phyloP scores from a whole-genome alignment of 108 stramenopile genomes.

The Mediolabrus comicus region DNA sequence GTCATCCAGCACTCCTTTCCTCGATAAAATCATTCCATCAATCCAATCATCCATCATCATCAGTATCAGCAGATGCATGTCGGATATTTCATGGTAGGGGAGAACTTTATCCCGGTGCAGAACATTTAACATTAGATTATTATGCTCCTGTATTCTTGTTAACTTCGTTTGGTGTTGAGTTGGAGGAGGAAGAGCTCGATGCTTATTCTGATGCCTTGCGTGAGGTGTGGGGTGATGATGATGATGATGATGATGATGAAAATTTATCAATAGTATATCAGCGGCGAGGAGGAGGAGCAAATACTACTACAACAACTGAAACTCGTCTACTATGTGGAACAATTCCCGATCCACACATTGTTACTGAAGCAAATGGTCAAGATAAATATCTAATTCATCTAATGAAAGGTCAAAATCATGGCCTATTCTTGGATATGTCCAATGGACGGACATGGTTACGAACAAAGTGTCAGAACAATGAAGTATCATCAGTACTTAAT shows the following conservation, averaged over 20 bases:
- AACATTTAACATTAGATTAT: constrained; percentile 46
- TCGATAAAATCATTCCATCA: constrained; percentile 1
- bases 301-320: constrained; percentile 4
- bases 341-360: constrained; percentile 36
- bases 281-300: constrained; percentile 15
- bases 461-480: constrained; percentile 7
- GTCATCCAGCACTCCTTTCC: constrained; percentile 9
- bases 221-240: neutral
- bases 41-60: no score
- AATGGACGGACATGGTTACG: constrained; percentile 38
- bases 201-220: neutral
- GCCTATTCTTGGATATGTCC: constrained; percentile 45
- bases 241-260: neutral
- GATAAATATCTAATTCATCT: constrained; percentile 34
- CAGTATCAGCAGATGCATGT: constrained; percentile 7
- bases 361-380: constrained; percentile 28
- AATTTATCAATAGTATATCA: constrained; percentile 37
- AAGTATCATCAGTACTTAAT: constrained; percentile 22
- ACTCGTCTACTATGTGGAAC: constrained; percentile 11
- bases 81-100: constrained; percentile 46
- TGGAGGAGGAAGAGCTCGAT: constrained; percentile 4
- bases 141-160: constrained; percentile 41
- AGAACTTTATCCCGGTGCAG: constrained; percentile 31
- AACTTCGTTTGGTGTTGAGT: constrained; percentile 22
- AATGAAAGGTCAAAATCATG: constrained; percentile 36